phyloP scores from a whole-genome alignment of 257 asterid genomes.

The Marsdenia floribunda region DNA sequence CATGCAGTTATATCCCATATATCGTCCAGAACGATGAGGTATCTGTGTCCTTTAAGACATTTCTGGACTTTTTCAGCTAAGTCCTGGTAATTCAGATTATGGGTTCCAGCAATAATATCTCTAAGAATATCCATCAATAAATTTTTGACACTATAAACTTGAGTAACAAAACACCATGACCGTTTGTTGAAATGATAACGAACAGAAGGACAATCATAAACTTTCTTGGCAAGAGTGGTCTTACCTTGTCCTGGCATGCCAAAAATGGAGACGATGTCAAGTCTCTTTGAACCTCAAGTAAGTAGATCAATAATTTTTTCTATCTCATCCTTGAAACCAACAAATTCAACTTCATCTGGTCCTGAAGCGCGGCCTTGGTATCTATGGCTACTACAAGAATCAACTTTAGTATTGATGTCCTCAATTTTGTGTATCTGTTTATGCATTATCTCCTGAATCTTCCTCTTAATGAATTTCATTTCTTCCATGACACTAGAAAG shows the following conservation, averaged over 20 bases:
- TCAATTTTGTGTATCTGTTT: background rate
- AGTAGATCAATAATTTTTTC: background rate
- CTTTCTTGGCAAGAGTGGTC: slow-evolving; percentile 14
- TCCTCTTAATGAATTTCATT: background rate
- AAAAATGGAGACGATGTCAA: background rate
- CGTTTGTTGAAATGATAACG: background rate
- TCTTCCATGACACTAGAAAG: background rate
- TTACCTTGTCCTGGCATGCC: slow-evolving; percentile 14
- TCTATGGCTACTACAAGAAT: background rate
- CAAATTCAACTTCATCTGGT: background rate
- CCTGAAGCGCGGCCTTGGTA: background rate
- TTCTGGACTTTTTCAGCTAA: background rate
- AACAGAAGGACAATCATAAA: background rate
- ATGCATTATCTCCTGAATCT: background rate
- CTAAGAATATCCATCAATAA: background rate
- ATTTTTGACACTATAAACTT: background rate
- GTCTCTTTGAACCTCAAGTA: background rate
- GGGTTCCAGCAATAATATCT: background rate
- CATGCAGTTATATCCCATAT: background rate
- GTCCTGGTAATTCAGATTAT: background rate
- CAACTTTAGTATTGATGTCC: background rate
- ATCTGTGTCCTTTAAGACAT: background rate
- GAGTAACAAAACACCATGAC: slow-evolving; percentile 3
- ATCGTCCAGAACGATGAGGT: slow-evolving; percentile 6
- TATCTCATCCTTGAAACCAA: background rate